Conservation (phyloP, 208 protist species). For the Trypanosoma congolense region DNA sequence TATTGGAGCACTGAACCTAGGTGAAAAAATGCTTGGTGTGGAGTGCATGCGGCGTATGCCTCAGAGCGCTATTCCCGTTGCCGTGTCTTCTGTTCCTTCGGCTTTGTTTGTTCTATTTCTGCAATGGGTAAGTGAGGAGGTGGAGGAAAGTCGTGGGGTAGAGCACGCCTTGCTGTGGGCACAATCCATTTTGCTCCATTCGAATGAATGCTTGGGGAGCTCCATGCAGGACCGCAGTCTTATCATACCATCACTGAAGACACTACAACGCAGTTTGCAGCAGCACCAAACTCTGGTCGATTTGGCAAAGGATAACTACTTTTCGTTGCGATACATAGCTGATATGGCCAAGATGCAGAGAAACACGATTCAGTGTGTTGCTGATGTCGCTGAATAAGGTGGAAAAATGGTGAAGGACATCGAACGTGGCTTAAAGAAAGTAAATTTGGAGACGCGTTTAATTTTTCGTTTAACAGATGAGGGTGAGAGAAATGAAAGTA, state of each 20-base stretch:
- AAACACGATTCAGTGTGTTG: slow-evolving; percentile 27
- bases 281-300: slow-evolving; percentile 59
- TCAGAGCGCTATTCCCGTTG: slow-evolving; percentile 72
- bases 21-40: slow-evolving; percentile 62
- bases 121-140: slow-evolving; percentile 76
- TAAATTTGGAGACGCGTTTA: too few species aligned
- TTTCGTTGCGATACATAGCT: slow-evolving; percentile 79
- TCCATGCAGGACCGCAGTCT: slow-evolving; percentile 33
- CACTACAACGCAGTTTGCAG: slow-evolving; percentile 57
- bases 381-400: slow-evolving; percentile 2
- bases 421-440: too few species aligned
- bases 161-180: slow-evolving; percentile 83
- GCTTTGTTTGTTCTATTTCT: slow-evolving; percentile 61
- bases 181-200: slow-evolving; percentile 78
- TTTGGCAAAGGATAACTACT: slow-evolving; percentile 83
- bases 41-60: slow-evolving; percentile 78
- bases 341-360: slow-evolving; percentile 66
- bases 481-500: slow-evolving; percentile 7
- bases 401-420: slow-evolving; percentile 5
- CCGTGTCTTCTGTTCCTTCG: slow-evolving; percentile 66
- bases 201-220: slow-evolving; percentile 53
- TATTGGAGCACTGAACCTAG: slow-evolving; percentile 76
- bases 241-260: slow-evolving; percentile 60
- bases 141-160: slow-evolving; percentile 53
- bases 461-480: slow-evolving; percentile 8